phyloP scores from a whole-genome alignment of 139 green algal species.

The Diplosphaera chodatii region DNA sequence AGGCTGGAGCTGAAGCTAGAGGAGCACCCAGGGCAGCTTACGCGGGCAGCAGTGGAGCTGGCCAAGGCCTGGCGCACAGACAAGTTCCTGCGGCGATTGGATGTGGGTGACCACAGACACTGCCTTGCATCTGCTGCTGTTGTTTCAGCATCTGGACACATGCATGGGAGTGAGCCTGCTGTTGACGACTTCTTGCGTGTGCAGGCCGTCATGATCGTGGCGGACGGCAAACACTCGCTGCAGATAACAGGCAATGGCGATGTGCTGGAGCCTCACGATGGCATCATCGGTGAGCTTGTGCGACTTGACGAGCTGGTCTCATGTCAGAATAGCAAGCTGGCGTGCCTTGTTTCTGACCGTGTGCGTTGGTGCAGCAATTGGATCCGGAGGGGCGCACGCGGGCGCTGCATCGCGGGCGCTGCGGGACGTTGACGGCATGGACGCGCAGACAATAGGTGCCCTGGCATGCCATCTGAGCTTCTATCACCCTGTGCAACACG shows the following conservation, averaged over 20 bases:
- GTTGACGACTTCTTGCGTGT: background rate
- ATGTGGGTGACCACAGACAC: too few relatives aligned
- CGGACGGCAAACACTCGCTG: conserved; percentile 60
- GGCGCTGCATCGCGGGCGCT: conserved; percentile 72
- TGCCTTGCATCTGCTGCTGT: too few relatives aligned
- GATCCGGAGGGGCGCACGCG: conserved; percentile 68
- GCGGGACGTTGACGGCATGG: conserved; percentile 61
- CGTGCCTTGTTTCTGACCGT: too few relatives aligned
- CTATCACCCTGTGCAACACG: too few relatives aligned
- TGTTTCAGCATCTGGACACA: background rate
- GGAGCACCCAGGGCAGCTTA: conserved; percentile 77
- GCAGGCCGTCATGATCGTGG: conserved; percentile 77
- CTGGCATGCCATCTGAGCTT: background rate
- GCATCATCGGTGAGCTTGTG: conserved; percentile 49
- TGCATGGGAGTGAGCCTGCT: background rate
- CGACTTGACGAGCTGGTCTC: too few relatives aligned
- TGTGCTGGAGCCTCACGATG: conserved; percentile 84
- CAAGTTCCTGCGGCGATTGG: conserved; percentile 82
- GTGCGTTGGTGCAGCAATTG: conserved; percentile 74
- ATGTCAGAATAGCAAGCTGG: too few relatives aligned
- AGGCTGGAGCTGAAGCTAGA: conserved; percentile 82
- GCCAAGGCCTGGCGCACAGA: conserved; percentile 91
- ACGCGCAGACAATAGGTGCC: conserved; percentile 46
- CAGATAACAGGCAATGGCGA: conserved; percentile 88
- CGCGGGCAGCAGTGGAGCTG: conserved; percentile 80